Conservation (phyloP, 148 eudicot species). For the Fagopyrum homotropicum region DNA sequence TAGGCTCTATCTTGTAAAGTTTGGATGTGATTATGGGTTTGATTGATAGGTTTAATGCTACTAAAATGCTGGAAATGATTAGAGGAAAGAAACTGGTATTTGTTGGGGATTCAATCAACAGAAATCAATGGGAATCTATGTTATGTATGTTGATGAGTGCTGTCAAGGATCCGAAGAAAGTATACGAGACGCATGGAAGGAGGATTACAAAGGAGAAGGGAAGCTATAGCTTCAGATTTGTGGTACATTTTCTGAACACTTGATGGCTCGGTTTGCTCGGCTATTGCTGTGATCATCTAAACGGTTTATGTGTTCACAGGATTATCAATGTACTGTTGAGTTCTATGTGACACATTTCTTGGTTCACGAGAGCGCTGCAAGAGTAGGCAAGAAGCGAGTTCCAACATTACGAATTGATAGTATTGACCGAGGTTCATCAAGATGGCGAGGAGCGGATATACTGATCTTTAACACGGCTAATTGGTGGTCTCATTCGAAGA, state of each 20-base stretch:
- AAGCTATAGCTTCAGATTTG: slow-evolving; percentile 72
- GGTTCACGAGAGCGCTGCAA: slow-evolving; percentile 87
- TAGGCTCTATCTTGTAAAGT: neutral
- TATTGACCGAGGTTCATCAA: slow-evolving; percentile 67
- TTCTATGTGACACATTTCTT: slow-evolving; percentile 81
- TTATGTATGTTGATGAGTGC: slow-evolving; percentile 79
- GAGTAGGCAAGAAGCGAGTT: slow-evolving; percentile 72
- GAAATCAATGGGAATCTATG: slow-evolving; percentile 98
- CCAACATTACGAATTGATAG: slow-evolving; percentile 82
- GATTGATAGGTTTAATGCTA: slow-evolving; percentile 46
- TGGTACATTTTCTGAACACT: slow-evolving; percentile 34
- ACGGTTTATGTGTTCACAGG: slow-evolving; percentile 32
- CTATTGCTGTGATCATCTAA: neutral
- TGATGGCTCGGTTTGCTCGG: neutral
- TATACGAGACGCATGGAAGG: slow-evolving; percentile 76
- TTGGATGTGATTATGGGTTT: slow-evolving; percentile 1
- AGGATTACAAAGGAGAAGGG: slow-evolving; percentile 77
- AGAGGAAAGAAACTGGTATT: slow-evolving; percentile 88
- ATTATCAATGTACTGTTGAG: slow-evolving; percentile 82
- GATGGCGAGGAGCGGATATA: slow-evolving; percentile 97
- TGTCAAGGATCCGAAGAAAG: slow-evolving; percentile 73
- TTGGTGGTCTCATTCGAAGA: slow-evolving; percentile 95
- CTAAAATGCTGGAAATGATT: slow-evolving; percentile 67
- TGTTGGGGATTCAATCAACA: slow-evolving; percentile 89
- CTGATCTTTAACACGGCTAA: slow-evolving; percentile 89